phyloP scores from a whole-genome alignment of 2,329 filamentous ascomycete species.

The Diplodia corticola region DNA sequence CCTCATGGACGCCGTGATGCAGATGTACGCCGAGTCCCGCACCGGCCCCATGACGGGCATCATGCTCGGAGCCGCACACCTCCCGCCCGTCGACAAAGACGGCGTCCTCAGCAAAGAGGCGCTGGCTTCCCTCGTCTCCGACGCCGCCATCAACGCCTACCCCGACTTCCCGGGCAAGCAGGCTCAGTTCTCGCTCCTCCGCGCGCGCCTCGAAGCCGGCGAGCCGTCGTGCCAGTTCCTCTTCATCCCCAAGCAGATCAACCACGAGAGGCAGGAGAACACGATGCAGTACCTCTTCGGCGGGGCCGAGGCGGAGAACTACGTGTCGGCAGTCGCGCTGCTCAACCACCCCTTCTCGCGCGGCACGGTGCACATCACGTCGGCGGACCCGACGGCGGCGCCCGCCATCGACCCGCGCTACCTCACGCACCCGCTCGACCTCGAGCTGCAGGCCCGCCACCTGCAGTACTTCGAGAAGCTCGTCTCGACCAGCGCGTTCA shows the following conservation, averaged over 20 bases:
- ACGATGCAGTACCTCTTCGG: constrained; percentile 26
- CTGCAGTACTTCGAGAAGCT: constrained; percentile 40
- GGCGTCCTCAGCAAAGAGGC: constrained; percentile 22
- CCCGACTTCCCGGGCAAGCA: neutral
- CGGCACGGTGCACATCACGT: constrained; percentile 37
- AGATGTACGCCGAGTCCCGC: constrained; percentile 29
- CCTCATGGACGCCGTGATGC: constrained; percentile 24
- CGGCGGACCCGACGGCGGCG: constrained; percentile 32
- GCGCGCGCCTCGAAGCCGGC: neutral
- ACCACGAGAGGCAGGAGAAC: constrained; percentile 22
- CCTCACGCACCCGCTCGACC: constrained; percentile 47
- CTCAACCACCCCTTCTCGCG: constrained; percentile 36
- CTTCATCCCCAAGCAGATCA: constrained; percentile 24
- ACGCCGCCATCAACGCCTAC: neutral
- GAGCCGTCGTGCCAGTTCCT: constrained; percentile 19
- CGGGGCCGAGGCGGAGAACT: constrained; percentile 29
- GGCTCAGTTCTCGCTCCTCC: constrained; percentile 22
- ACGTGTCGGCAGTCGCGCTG: constrained; percentile 31
- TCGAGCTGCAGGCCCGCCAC: constrained; percentile 43
- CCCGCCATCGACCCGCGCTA: constrained; percentile 46
- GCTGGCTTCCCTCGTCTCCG: neutral
- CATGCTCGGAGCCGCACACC: constrained; percentile 30
- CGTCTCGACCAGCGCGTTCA: constrained; percentile 36
- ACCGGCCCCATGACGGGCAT: constrained; percentile 31
- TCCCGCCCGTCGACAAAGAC: constrained; percentile 30